Conservation (phyloP, 805 yeast species). For the Spathaspora sp. region DNA sequence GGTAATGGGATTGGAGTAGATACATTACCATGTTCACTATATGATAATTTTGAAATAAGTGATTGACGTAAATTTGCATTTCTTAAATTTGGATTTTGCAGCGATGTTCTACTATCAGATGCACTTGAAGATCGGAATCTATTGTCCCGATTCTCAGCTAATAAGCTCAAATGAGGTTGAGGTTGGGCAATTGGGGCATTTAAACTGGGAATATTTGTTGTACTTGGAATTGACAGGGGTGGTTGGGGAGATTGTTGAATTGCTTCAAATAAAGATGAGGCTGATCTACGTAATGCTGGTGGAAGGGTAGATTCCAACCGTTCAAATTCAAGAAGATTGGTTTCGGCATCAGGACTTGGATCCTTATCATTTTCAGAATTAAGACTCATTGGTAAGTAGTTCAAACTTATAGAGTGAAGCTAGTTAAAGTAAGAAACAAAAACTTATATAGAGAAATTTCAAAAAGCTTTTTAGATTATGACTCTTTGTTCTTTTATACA, state of each 20-base stretch:
- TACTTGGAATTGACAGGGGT: not conserved
- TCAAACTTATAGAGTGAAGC: not conserved
- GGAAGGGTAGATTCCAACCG: constrained; percentile 41
- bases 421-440: not conserved
- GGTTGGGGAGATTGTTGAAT: constrained; percentile 11
- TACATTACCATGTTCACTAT: constrained; percentile 32
- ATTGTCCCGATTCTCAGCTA: constrained; percentile 9
- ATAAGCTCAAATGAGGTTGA: not conserved
- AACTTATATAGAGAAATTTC: too few species aligned
- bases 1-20: constrained; percentile 51
- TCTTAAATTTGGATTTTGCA: constrained; percentile 9
- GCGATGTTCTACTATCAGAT: not conserved
- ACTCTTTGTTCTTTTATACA: not conserved
- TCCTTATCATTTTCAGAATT: not conserved
- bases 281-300: constrained; percentile 32
- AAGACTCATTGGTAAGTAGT: not conserved
- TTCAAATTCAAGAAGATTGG: constrained; percentile 33
- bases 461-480: not conserved
- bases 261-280: constrained; percentile 35
- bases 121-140: constrained; percentile 8
- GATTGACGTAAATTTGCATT: constrained; percentile 12
- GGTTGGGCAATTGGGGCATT: not conserved
- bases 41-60: constrained; percentile 26
- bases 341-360: constrained; percentile 14
- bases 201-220: not conserved